phyloP scores from a whole-genome alignment of 1,139 yeast species.

The Lodderomyces elongisporus region DNA sequence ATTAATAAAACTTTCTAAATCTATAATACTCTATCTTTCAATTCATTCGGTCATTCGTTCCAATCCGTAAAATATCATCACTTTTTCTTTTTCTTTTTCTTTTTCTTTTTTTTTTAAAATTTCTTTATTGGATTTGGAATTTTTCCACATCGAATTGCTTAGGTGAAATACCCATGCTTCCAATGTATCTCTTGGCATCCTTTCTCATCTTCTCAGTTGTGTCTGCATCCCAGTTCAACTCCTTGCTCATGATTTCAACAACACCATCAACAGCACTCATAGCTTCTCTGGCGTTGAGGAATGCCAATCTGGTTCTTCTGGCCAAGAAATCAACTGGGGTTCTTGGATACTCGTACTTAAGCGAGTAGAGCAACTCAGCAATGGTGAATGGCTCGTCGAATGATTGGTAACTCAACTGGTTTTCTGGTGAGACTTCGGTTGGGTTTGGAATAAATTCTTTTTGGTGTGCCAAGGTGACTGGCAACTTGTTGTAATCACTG shows the following conservation, averaged over 20 bases:
- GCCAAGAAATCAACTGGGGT: constrained; percentile 88
- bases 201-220: constrained; percentile 54
- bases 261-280: constrained; percentile 77
- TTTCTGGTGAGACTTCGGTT: constrained; percentile 26
- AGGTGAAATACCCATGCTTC: constrained; percentile 39
- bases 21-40: no score
- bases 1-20: no score
- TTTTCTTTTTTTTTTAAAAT: neutral
- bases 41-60: no score
- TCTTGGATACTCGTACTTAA: constrained; percentile 79
- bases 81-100: neutral
- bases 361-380: constrained; percentile 83
- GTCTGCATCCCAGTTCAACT: constrained; percentile 65
- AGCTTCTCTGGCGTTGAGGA: constrained; percentile 85
- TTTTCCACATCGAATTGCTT: constrained; percentile 13
- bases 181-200: constrained; percentile 54
- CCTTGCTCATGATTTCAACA: constrained; percentile 77
- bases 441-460: constrained; percentile 32
- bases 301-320: constrained; percentile 91
- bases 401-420: constrained; percentile 41
- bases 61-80: no score
- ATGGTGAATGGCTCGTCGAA: constrained; percentile 87
- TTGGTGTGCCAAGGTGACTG: constrained; percentile 53
- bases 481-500: constrained; percentile 53
- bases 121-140: constrained; percentile 8